phyloP scores from a whole-genome alignment of 805 yeast species.

The Candida tallmaniae region DNA sequence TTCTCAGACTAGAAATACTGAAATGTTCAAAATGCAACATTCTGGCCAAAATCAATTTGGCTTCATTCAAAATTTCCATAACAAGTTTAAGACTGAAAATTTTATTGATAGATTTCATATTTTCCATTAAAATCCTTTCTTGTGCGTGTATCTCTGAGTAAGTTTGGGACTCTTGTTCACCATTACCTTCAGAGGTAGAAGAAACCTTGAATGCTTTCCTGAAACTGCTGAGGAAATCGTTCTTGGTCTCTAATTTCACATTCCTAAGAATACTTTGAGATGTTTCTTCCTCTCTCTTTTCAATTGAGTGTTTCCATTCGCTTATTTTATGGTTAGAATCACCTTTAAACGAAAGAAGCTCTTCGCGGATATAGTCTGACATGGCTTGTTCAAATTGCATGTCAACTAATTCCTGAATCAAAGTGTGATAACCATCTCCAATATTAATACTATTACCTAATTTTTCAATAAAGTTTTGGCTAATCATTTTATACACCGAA shows the following conservation, averaged over 20 bases:
- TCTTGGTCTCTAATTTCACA: slow-evolving; percentile 46
- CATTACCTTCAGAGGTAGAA: slow-evolving; percentile 18
- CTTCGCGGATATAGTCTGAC: slow-evolving; percentile 38
- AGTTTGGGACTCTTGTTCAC: slow-evolving; percentile 25
- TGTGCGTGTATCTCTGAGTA: slow-evolving; percentile 74
- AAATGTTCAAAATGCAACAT: slow-evolving; percentile 37
- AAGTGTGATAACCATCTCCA: slow-evolving; percentile 29
- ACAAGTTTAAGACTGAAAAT: slow-evolving; percentile 80
- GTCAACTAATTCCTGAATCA: slow-evolving; percentile 35
- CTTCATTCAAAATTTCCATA: slow-evolving; percentile 62
- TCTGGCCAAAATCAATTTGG: slow-evolving; percentile 59
- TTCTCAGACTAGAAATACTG: slow-evolving; percentile 29
- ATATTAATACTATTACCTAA: slow-evolving; percentile 29
- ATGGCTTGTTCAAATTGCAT: slow-evolving; percentile 38
- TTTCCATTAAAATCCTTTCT: slow-evolving; percentile 69
- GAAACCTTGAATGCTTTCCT: slow-evolving; percentile 52
- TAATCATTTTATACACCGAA: slow-evolving; percentile 27
- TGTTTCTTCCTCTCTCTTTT: slow-evolving; percentile 44
- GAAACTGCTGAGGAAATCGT: slow-evolving; percentile 60
- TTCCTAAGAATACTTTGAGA: slow-evolving; percentile 45
- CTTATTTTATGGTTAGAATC: slow-evolving; percentile 20
- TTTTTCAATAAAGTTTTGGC: slow-evolving; percentile 19
- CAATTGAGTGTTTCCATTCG: slow-evolving; percentile 32
- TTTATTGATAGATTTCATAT: slow-evolving; percentile 69
- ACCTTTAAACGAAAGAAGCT: slow-evolving; percentile 23